phyloP scores from a whole-genome alignment of 495 filamentous ascomycete genomes.

The Neurospora sublineolata region DNA sequence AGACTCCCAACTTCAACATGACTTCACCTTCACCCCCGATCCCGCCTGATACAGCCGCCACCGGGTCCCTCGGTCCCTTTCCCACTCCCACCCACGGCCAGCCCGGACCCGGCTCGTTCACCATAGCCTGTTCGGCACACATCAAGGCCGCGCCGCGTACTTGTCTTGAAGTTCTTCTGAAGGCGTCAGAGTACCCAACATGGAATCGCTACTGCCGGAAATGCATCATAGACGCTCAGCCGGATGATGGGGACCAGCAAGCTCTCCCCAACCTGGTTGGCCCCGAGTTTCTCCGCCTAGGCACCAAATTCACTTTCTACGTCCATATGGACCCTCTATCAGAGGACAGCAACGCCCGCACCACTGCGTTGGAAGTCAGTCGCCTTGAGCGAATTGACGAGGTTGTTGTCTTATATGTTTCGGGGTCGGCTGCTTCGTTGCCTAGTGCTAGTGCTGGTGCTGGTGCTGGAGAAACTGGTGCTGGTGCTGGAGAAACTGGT shows the following conservation, averaged over 20 bases:
- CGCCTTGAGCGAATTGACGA: slow-evolving; percentile 19
- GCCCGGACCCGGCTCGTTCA: slow-evolving; percentile 15
- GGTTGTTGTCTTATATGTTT: neutral
- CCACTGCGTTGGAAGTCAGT: slow-evolving; percentile 16
- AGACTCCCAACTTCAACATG: neutral
- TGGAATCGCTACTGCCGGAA: slow-evolving; percentile 28
- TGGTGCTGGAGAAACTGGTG: neutral
- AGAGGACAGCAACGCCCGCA: neutral
- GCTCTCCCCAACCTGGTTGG: neutral
- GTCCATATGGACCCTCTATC: slow-evolving; percentile 16
- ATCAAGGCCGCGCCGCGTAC: slow-evolving; percentile 19
- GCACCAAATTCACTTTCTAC: slow-evolving; percentile 23
- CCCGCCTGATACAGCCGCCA: slow-evolving; percentile 1
- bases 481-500: neutral
- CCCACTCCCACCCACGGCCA: slow-evolving; percentile 22
- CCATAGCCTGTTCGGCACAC: slow-evolving; percentile 16
- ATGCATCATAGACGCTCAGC: slow-evolving; percentile 15
- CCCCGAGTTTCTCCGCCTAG: slow-evolving; percentile 9
- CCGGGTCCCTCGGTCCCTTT: slow-evolving; percentile 3
- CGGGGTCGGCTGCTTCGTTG: neutral
- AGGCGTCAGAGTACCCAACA: slow-evolving; percentile 15
- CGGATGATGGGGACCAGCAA: neutral
- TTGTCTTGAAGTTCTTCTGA: slow-evolving; percentile 18
- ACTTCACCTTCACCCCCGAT: neutral
- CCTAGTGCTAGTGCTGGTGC: neutral